These are phyloP conservation scores for Blastomyces parvus DNA, from an alignment of 2,329 filamentous ascomycete genomes.

Conservation along the genomic window DNA sequence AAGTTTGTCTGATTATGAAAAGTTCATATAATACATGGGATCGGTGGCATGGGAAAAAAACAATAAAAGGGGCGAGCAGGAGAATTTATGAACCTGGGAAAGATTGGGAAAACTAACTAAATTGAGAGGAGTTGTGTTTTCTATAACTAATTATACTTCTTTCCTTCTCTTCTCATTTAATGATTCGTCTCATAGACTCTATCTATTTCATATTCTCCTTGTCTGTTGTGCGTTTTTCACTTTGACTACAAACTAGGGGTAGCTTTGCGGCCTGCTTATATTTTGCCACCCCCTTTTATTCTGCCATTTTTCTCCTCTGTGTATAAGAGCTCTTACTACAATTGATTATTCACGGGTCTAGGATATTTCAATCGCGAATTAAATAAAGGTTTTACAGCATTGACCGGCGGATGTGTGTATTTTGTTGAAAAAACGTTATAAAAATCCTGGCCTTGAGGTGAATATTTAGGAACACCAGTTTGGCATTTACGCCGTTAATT, in stretches of 20 bases:
- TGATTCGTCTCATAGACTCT: background rate
- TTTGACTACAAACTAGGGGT: background rate
- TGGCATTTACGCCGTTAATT: background rate
- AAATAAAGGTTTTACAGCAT: background rate
- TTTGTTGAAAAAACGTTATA: background rate
- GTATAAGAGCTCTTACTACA: background rate
- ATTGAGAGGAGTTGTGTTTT: background rate
- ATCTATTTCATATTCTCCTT: background rate
- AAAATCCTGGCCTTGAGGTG: background rate
- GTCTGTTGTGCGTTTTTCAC: background rate
- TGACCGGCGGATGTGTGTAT: background rate
- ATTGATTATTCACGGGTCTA: background rate
- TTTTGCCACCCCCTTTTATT: background rate
- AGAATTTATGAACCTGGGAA: background rate
- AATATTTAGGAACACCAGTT: background rate
- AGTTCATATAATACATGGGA: background rate
- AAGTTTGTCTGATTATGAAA: background rate
- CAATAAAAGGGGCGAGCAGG: background rate
- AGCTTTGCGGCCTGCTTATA: background rate
- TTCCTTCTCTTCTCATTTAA: background rate
- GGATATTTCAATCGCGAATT: background rate
- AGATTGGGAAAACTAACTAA: background rate
- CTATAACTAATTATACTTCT: background rate
- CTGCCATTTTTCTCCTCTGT: background rate
- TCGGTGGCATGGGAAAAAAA: background rate